phyloP scores from a whole-genome alignment of 768 basidiomycete species.

The Termitomyces sp. region DNA sequence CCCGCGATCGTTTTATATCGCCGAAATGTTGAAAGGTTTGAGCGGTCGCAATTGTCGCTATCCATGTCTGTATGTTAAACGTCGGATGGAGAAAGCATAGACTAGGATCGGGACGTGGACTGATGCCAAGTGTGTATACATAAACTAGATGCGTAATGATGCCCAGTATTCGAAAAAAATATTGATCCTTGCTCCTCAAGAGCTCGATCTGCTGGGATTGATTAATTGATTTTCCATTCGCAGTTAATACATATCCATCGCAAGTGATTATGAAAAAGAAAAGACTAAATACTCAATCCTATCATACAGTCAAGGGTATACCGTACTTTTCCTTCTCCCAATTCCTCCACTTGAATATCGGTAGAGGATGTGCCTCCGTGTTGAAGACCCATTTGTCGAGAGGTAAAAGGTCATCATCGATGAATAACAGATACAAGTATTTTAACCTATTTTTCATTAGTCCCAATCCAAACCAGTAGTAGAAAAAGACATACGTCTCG shows the following conservation, averaged over 20 bases:
- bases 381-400: constrained; percentile 56
- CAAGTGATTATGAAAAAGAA: too few relatives aligned
- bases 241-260: background rate
- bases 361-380: constrained; percentile 75
- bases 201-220: too few relatives aligned
- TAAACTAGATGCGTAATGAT: too few relatives aligned
- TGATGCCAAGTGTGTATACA: too few relatives aligned
- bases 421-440: constrained; percentile 67
- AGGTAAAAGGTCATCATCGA: constrained; percentile 52
- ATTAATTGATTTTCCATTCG: background rate
- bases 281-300: background rate
- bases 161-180: too few relatives aligned
- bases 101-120: too few relatives aligned
- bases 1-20: too few relatives aligned
- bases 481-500: constrained; percentile 28
- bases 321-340: constrained; percentile 45
- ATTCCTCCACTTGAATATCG: constrained; percentile 58
- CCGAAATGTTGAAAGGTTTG: too few relatives aligned
- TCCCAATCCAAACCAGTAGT: background rate
- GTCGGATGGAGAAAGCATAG: too few relatives aligned
- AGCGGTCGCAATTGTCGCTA: too few relatives aligned
- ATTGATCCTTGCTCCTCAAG: too few relatives aligned
- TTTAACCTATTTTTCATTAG: constrained; percentile 41
- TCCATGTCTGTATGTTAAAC: too few relatives aligned
- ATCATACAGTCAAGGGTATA: constrained; percentile 17